phyloP scores from a whole-genome alignment of 2,329 filamentous ascomycete genomes.

The Graphiopsis chlorocephala region DNA sequence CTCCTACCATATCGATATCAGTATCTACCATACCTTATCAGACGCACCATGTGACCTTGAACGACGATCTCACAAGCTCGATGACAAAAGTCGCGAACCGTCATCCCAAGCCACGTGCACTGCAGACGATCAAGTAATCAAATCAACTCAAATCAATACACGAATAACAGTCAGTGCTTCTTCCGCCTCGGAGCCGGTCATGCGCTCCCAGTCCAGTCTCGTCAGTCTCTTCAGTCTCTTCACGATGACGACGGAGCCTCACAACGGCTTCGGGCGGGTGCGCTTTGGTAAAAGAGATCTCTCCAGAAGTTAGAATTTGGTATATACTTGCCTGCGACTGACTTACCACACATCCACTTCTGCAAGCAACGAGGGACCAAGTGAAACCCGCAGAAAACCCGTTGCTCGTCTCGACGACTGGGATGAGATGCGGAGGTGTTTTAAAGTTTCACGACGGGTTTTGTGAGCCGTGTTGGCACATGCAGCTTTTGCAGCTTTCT shows the following conservation, averaged over 20 bases:
- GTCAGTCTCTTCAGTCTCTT: neutral
- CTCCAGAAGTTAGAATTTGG: neutral
- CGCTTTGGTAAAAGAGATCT: no score
- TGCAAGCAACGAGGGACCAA: neutral
- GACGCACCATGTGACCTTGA: neutral
- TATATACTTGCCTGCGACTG: neutral
- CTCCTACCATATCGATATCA: neutral
- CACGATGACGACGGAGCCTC: neutral
- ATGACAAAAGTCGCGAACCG: neutral
- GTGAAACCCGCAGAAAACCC: neutral
- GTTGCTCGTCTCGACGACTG: neutral
- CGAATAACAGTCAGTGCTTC: neutral
- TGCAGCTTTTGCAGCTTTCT: neutral
- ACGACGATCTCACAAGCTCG: neutral
- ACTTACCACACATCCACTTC: neutral
- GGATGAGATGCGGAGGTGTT: neutral
- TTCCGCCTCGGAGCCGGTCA: no score
- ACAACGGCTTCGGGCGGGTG: neutral
- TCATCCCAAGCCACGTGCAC: no score
- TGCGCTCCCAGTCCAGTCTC: no score
- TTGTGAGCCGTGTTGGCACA: neutral
- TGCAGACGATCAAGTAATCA: neutral
- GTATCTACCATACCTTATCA: neutral
- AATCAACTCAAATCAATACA: neutral
- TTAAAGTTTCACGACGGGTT: neutral